Evolutionary conservation across 768 basidiomycete species (phyloP).

Genomic region (Panaeolus cyanescens): DNA sequence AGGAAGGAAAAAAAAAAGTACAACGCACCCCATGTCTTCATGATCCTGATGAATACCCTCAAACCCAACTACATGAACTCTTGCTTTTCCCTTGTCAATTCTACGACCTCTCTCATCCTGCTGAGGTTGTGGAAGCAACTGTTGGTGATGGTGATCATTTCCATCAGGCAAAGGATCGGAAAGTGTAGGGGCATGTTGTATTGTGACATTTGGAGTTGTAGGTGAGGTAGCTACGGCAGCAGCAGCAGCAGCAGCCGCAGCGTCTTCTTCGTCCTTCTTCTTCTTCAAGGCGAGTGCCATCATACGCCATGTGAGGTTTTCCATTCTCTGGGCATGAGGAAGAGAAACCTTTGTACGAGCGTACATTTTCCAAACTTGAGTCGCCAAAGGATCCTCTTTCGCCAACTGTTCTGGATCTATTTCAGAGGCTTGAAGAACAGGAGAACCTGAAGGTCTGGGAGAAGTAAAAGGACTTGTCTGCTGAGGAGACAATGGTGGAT

Average conservation of each 20-base stretch:
- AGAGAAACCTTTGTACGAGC: slow-evolving; percentile 85
- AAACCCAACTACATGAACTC: slow-evolving; percentile 80
- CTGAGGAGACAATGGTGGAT: slow-evolving; percentile 40
- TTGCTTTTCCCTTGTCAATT: slow-evolving; percentile 79
- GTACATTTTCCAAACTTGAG: slow-evolving; percentile 98
- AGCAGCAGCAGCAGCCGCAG: slow-evolving; percentile 18
- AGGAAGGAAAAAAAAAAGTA: background rate
- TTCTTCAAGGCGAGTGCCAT: slow-evolving; percentile 95
- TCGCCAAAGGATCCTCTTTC: slow-evolving; percentile 87
- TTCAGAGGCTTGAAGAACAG: slow-evolving; percentile 59
- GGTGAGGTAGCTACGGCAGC: background rate
- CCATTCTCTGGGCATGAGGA: slow-evolving; percentile 94
- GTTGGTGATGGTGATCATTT: slow-evolving; percentile 6
- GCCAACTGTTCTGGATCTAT: slow-evolving; percentile 67
- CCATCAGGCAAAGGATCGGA: slow-evolving; percentile 5
- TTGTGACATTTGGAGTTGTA: slow-evolving; percentile 2
- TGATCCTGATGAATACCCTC: slow-evolving; percentile 75
- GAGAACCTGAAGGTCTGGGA: slow-evolving; percentile 67
- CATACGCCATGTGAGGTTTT: slow-evolving; percentile 98
- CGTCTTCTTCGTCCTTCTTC: slow-evolving; percentile 75
- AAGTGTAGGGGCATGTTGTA: slow-evolving; percentile 1
- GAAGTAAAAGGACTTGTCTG: slow-evolving; percentile 62
- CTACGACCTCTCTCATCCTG: slow-evolving; percentile 67
- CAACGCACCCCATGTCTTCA: slow-evolving; percentile 8
- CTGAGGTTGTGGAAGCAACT: slow-evolving; percentile 10